These are phyloP conservation scores for Linaria vulgaris DNA, from an alignment of 257 asterid genomes.

Conservation along the genomic window DNA sequence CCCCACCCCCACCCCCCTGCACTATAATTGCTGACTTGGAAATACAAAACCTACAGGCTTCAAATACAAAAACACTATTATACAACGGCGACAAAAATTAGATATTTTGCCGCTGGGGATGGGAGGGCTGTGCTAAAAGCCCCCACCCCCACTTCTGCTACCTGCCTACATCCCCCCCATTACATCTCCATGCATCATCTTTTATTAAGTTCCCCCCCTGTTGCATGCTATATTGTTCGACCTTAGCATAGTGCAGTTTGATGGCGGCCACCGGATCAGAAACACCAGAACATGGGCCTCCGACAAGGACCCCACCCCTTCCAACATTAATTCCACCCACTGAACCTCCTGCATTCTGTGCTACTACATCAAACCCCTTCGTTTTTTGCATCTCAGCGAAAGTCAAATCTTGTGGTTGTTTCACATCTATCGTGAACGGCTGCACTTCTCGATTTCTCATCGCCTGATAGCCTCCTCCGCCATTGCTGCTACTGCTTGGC, in stretches of 20 bases:
- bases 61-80: slow-evolving; percentile 28
- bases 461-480: slow-evolving; percentile 42
- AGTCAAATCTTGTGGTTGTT: slow-evolving; percentile 46
- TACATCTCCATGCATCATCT: slow-evolving; percentile 68
- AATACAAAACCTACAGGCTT: slow-evolving; percentile 33
- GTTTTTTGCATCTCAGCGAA: slow-evolving; percentile 72
- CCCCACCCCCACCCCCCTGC: slow-evolving; percentile 43
- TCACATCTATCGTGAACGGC: slow-evolving; percentile 54
- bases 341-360: slow-evolving; percentile 48
- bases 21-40: slow-evolving; percentile 44
- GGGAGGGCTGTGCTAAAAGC: slow-evolving; percentile 29
- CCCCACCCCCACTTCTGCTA: slow-evolving; percentile 40
- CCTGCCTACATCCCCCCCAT: slow-evolving; percentile 79
- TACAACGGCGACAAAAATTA: slow-evolving; percentile 48
- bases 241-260: slow-evolving; percentile 67
- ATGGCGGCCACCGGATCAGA: slow-evolving; percentile 72
- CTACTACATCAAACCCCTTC: slow-evolving; percentile 51
- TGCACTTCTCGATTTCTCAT: slow-evolving; percentile 48
- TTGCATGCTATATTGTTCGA: slow-evolving; percentile 51
- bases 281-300: slow-evolving; percentile 30
- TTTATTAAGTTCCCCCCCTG: slow-evolving; percentile 41
- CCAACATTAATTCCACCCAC: slow-evolving; percentile 60
- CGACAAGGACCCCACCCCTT: slow-evolving; percentile 58
- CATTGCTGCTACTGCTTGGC: slow-evolving; percentile 35
- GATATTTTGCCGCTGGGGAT: slow-evolving; percentile 36